A percentile compares a stretch with the other conserved stretches of the same genome.
These are phyloP conservation scores for Eimeria maxima DNA, from an alignment of 169 alveolate genomes.

Conservation along the genomic window DNA sequence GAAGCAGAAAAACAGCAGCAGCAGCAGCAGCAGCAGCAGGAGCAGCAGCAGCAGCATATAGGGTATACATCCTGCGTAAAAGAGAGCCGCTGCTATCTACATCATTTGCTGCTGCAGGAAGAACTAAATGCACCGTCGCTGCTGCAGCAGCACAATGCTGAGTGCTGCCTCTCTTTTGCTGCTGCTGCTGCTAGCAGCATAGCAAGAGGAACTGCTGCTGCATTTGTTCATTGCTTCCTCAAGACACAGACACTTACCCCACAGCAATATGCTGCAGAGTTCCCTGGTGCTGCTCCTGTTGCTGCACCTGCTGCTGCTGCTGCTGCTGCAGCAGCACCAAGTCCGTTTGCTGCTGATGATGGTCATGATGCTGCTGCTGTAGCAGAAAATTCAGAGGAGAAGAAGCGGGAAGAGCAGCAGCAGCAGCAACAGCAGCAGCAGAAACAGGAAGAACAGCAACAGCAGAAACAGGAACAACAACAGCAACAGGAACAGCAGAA, in stretches of 20 bases:
- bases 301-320: neutral
- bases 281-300: conserved; percentile 4
- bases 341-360: neutral
- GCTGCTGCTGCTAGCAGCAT: conserved; percentile 19
- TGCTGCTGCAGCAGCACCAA: too few species aligned
- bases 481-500: too few species aligned
- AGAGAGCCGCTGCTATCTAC: conserved; percentile 47
- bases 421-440: conserved; percentile 10
- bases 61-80: neutral
- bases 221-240: conserved; percentile 1
- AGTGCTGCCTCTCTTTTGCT: conserved; percentile 49
- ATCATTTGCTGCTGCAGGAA: conserved; percentile 38
- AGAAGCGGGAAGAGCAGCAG: neutral
- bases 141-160: conserved; percentile 57
- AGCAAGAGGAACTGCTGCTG: neutral
- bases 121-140: conserved; percentile 19
- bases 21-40: conserved; percentile 2
- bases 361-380: neutral
- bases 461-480: neutral
- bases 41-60: neutral
- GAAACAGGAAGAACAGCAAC: neutral
- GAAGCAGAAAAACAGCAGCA: neutral
- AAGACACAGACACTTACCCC: neutral
- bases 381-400: neutral
- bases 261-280: conserved; percentile 31